Percentiles rank a stretch among this genome's conserved stretches.
phyloP scores from a whole-genome alignment of 305 asterid genomes.

The Ajuga reptans region DNA sequence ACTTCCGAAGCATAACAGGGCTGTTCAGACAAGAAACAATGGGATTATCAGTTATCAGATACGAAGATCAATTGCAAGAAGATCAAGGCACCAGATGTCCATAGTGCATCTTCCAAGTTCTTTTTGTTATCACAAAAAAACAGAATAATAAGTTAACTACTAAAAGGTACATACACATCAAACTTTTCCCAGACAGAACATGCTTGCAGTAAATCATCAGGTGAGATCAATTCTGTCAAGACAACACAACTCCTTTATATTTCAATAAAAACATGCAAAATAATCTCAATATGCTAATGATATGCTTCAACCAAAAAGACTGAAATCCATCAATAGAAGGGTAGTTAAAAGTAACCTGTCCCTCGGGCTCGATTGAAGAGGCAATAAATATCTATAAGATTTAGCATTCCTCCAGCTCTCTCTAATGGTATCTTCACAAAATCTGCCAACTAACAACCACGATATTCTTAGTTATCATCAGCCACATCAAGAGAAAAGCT shows the following conservation, averaged over 20 bases:
- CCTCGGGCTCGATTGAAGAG: conserved; percentile 98
- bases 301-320: conserved; percentile 7
- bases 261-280: neutral
- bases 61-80: neutral
- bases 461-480: conserved; percentile 18
- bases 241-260: conserved; percentile 19
- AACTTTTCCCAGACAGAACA: conserved; percentile 92
- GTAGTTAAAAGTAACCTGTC: conserved; percentile 51
- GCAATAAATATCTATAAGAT: conserved; percentile 82
- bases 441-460: conserved; percentile 73
- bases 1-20: conserved; percentile 82
- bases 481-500: conserved; percentile 19
- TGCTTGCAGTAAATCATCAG: conserved; percentile 94
- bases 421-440: conserved; percentile 73
- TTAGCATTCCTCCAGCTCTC: conserved; percentile 92
- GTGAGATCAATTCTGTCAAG: conserved; percentile 80
- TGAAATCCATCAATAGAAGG: neutral
- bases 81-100: conserved; percentile 17
- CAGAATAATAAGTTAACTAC: conserved; percentile 16
- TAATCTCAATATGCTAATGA: neutral
- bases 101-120: conserved; percentile 4
- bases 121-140: conserved; percentile 4
- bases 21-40: conserved; percentile 32
- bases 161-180: conserved; percentile 56
- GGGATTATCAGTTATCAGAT: conserved; percentile 11